A percentile compares a stretch with the other conserved stretches of the same genome.
phyloP scores from a whole-genome alignment of 306 rosid species.

The Cucurbita maxima region DNA sequence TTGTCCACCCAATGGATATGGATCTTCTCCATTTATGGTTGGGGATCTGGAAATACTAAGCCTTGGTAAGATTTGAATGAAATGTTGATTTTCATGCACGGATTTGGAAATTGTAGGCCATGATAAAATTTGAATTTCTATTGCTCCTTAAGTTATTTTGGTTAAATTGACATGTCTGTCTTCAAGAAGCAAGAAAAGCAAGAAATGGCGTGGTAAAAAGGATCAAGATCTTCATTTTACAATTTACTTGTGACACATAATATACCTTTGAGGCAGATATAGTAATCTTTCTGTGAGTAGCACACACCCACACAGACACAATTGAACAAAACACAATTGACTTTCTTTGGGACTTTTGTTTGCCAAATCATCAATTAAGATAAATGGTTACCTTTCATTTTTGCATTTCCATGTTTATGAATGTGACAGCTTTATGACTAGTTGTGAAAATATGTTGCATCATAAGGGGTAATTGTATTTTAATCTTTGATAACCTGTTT shows the following conservation, averaged over 20 bases:
- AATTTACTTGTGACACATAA: background rate
- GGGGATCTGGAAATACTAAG: conserved; percentile 68
- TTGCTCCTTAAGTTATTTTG: background rate
- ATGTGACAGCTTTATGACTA: background rate
- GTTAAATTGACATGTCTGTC: background rate
- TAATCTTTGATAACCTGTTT: background rate
- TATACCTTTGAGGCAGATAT: background rate
- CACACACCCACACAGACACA: background rate
- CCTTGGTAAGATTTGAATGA: conserved; percentile 41
- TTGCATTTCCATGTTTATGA: background rate
- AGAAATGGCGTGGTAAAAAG: background rate
- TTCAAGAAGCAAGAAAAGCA: background rate
- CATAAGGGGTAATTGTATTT: background rate
- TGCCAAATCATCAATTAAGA: background rate
- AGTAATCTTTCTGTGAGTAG: background rate
- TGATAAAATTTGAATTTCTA: conserved; percentile 11
- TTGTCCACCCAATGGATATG: conserved; percentile 19
- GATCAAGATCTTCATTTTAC: background rate
- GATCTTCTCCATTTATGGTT: conserved; percentile 45
- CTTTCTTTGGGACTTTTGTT: background rate
- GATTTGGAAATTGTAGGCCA: background rate
- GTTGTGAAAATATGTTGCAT: background rate
- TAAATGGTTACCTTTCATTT: background rate
- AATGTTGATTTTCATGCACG: background rate
- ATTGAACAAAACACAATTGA: background rate